Evolutionary conservation across 2,329 filamentous ascomycete species (phyloP).

Genomic region (Phialocephala sp.): DNA sequence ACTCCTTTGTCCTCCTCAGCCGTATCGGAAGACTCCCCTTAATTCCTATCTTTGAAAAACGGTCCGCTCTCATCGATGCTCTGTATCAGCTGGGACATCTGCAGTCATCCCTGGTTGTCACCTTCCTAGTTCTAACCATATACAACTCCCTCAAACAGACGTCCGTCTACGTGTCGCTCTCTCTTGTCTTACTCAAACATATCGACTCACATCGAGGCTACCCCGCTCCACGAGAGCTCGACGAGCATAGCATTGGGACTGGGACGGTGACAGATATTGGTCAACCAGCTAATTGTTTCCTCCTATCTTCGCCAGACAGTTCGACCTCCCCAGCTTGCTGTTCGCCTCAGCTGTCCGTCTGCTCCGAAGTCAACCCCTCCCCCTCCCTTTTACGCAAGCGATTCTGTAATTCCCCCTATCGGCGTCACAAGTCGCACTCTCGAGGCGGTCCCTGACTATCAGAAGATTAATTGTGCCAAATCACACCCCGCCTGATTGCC

Average conservation of each 20-base stretch:
- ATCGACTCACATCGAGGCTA: background rate
- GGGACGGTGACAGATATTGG: background rate
- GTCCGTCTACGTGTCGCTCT: background rate
- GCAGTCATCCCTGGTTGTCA: constrained; percentile 5
- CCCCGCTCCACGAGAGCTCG: background rate
- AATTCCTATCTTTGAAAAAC: constrained; percentile 1
- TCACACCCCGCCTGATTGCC: background rate
- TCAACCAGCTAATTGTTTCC: background rate
- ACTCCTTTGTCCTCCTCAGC: background rate
- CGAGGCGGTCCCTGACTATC: background rate
- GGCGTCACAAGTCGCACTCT: background rate
- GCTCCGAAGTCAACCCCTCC: background rate
- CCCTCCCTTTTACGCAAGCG: constrained; percentile 12
- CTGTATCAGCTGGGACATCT: background rate
- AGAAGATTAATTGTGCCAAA: background rate
- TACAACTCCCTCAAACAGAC: background rate
- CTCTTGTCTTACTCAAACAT: constrained; percentile 10
- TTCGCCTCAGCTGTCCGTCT: constrained; percentile 7
- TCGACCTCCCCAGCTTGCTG: background rate
- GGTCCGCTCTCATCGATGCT: background rate
- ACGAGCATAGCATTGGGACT: background rate
- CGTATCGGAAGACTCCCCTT: constrained; percentile 10
- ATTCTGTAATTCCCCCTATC: constrained; percentile 9
- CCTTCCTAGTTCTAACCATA: constrained; percentile 6
- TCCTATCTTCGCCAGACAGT: background rate